phyloP scores from a whole-genome alignment of 345 rosid genomes.

The Cardamine occulta region DNA sequence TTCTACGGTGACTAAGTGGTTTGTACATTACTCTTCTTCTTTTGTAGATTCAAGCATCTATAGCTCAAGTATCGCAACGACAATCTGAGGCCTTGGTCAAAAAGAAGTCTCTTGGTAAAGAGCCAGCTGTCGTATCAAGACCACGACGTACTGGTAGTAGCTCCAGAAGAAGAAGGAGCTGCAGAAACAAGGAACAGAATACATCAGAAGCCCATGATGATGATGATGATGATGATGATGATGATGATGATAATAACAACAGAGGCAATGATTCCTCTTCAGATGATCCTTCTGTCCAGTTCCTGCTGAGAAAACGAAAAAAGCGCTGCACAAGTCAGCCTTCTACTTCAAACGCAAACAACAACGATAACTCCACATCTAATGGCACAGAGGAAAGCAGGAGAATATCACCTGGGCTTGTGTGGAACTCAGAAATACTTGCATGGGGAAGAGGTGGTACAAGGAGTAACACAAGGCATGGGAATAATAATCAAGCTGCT shows the following conservation, averaged over 20 bases:
- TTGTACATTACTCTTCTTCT: not conserved
- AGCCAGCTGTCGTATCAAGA: slow-evolving; percentile 50
- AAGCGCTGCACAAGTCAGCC: slow-evolving; percentile 55
- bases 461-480: slow-evolving; percentile 86
- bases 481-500: slow-evolving; percentile 54
- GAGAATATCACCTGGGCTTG: slow-evolving; percentile 75
- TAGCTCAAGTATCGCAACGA: slow-evolving; percentile 76
- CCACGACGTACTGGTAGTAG: slow-evolving; percentile 56
- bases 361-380: slow-evolving; percentile 54
- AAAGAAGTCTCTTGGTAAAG: slow-evolving; percentile 67
- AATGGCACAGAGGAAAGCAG: slow-evolving; percentile 62
- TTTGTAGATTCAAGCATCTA: slow-evolving; percentile 88
- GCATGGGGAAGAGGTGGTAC: slow-evolving; percentile 95
- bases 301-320: slow-evolving; percentile 58
- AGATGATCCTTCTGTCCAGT: slow-evolving; percentile 63
- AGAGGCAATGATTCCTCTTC: slow-evolving; percentile 81
- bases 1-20: slow-evolving; percentile 7
- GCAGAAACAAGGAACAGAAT: slow-evolving; percentile 56
- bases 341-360: slow-evolving; percentile 61
- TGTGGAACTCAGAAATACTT: slow-evolving; percentile 72
- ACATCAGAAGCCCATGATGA: slow-evolving; percentile 73
- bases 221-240: slow-evolving; percentile 58
- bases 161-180: slow-evolving; percentile 64
- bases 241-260: slow-evolving; percentile 55
- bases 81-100: slow-evolving; percentile 81